Conservation (phyloP, 2,329 filamentous ascomycete genomes). For the Beauveria varroae region DNA sequence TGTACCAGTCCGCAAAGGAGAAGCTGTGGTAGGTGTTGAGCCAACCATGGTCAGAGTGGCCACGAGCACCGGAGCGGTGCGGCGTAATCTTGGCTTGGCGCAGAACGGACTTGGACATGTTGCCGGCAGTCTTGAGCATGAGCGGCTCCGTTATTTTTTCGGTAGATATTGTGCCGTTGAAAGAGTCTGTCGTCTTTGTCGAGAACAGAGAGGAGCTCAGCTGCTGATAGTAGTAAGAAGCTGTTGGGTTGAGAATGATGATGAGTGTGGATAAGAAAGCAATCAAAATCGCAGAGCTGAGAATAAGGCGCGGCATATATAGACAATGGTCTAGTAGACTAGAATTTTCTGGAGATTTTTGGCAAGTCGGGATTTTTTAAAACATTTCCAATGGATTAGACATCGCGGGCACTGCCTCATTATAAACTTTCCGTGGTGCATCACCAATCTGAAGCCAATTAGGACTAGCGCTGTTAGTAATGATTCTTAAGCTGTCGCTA, state of each 20-base stretch:
- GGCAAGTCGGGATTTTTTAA: conserved; percentile 6
- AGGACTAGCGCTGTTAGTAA: conserved; percentile 9
- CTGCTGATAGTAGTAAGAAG: conserved; percentile 18
- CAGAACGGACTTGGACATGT: conserved; percentile 54
- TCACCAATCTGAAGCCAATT: neutral
- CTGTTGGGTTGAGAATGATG: conserved; percentile 21
- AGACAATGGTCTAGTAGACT: conserved; percentile 12
- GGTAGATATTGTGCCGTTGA: conserved; percentile 6
- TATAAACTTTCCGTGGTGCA: neutral
- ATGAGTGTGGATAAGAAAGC: conserved; percentile 31
- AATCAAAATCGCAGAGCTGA: conserved; percentile 27
- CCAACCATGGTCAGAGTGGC: conserved; percentile 79
- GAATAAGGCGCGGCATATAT: conserved; percentile 33
- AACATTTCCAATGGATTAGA: conserved; percentile 15
- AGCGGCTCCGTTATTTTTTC: conserved; percentile 5
- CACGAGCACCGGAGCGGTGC: conserved; percentile 63
- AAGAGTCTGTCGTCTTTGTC: conserved; percentile 6
- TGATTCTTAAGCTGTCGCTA: conserved; percentile 8
- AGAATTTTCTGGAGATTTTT: conserved; percentile 13
- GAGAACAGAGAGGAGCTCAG: conserved; percentile 14
- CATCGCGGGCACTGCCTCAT: conserved; percentile 1
- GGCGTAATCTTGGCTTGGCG: conserved; percentile 65
- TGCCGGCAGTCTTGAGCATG: conserved; percentile 32
- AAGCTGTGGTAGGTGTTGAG: conserved; percentile 83
- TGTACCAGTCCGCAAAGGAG: conserved; percentile 66